A percentile compares a stretch with the other conserved stretches of the same genome.
phyloP scores from a whole-genome alignment of 129 eudicot genomes.

The Chrysanthemum seticuspe region DNA sequence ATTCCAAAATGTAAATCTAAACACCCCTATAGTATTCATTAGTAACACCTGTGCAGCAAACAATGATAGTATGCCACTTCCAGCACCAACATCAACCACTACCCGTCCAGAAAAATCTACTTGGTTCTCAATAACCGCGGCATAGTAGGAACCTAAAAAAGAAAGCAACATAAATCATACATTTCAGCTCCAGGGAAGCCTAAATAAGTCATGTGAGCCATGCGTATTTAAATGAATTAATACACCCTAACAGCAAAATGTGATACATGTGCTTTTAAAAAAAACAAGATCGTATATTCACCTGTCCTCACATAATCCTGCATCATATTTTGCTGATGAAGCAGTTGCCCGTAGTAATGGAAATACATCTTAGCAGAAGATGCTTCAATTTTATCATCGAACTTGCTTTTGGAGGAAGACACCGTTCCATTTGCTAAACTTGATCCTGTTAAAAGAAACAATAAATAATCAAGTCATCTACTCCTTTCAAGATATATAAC shows the following conservation, averaged over 20 bases:
- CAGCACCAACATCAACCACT: constrained; percentile 99
- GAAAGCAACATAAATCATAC: constrained; percentile 1
- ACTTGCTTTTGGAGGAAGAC: constrained; percentile 63
- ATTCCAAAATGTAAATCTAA: no score
- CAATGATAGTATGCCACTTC: constrained; percentile 94
- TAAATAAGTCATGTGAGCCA: background rate
- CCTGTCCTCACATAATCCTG: constrained; percentile 99
- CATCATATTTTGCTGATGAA: constrained; percentile 98
- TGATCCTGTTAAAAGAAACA: constrained; percentile 45
- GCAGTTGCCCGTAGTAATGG: constrained; percentile 89
- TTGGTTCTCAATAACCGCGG: constrained; percentile 93
- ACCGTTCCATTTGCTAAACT: constrained; percentile 54
- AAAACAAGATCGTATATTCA: constrained; percentile 32
- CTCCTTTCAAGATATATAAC: background rate
- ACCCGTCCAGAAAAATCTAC: constrained; percentile 81
- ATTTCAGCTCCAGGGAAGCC: constrained; percentile 5
- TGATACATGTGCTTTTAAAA: constrained; percentile 8
- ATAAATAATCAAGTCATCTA: constrained; percentile 5
- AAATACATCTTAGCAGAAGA: constrained; percentile 97
- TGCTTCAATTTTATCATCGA: constrained; percentile 90
- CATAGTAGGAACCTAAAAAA: constrained; percentile 80
- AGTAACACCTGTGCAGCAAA: constrained; percentile 94
- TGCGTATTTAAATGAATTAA: constrained; percentile 6
- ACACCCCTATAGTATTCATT: no score
- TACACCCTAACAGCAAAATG: constrained; percentile 8